Evolutionary conservation across 2,329 filamentous ascomycete species (phyloP).

Genomic region (Xylariomycetidae sp.): DNA sequence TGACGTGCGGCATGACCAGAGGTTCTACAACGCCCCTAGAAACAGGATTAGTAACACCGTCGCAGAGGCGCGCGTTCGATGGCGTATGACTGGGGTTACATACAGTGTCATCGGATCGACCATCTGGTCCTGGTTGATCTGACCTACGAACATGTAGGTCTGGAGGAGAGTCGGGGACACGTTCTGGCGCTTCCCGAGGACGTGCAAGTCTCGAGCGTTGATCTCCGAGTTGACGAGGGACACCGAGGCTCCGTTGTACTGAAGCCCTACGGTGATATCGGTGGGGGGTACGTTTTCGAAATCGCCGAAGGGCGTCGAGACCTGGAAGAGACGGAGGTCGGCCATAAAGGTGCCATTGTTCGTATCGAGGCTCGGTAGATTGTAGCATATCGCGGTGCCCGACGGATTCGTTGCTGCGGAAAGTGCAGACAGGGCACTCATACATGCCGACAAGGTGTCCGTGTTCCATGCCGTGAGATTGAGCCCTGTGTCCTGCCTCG

Average conservation of each 20-base stretch:
- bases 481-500: constrained; percentile 28
- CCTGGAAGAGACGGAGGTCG: constrained; percentile 69
- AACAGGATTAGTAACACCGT: constrained; percentile 7
- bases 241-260: constrained; percentile 51
- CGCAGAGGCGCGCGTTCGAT: neutral
- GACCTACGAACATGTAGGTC: constrained; percentile 63
- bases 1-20: constrained; percentile 64
- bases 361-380: constrained; percentile 66
- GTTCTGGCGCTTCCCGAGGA: constrained; percentile 15
- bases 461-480: constrained; percentile 54
- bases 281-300: constrained; percentile 48
- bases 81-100: constrained; percentile 25
- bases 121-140: constrained; percentile 58
- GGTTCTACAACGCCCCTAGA: constrained; percentile 54
- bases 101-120: constrained; percentile 55
- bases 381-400: constrained; percentile 78
- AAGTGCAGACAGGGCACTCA: constrained; percentile 48
- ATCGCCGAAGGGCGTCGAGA: constrained; percentile 52
- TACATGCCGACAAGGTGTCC: constrained; percentile 56
- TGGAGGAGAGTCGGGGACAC: constrained; percentile 45
- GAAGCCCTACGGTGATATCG: constrained; percentile 51
- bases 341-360: constrained; percentile 68
- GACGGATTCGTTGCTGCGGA: constrained; percentile 64
- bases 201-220: constrained; percentile 14
- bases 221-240: constrained; percentile 33